Percentiles rank a stretch among this genome's conserved stretches.
Evolutionary conservation across 768 basidiomycete species (phyloP).

Genomic region (Rhodocollybia butyracea): DNA sequence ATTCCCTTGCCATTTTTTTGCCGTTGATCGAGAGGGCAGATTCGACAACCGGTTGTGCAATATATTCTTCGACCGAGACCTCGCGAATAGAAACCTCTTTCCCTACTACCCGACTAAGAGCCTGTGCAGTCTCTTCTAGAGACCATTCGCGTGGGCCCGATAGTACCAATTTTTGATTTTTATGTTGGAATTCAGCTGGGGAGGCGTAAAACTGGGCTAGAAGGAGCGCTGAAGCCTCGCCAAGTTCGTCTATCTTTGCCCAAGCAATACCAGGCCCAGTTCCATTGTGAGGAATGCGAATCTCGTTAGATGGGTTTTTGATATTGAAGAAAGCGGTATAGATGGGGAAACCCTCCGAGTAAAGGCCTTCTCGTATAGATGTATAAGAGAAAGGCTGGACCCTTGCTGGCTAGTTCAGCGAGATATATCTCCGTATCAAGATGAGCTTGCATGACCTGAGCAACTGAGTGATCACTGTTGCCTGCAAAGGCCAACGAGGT

Average conservation of each 20-base stretch:
- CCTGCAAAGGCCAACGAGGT: conserved; percentile 2
- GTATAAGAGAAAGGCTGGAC: conserved; percentile 2
- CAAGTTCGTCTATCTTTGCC: conserved; percentile 4
- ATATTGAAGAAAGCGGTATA: not conserved
- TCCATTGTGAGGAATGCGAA: not conserved
- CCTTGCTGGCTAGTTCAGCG: not conserved
- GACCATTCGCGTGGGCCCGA: conserved; percentile 3
- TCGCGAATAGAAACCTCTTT: not conserved
- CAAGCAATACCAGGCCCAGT: not conserved
- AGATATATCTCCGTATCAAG: conserved; percentile 5
- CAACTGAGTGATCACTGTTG: not conserved
- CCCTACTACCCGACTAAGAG: not conserved
- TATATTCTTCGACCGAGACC: conserved; percentile 1
- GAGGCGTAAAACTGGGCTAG: not conserved
- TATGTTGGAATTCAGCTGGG: not conserved
- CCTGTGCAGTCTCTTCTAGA: not conserved
- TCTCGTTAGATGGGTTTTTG: not conserved
- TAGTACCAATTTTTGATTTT: not conserved
- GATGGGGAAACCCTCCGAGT: conserved; percentile 1
- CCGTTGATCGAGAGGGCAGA: not conserved
- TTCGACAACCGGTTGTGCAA: not conserved
- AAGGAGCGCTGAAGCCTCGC: not conserved
- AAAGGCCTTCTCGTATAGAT: not conserved
- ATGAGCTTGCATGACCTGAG: conserved; percentile 4
- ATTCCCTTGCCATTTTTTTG: not conserved